Base-by-base conservation (phyloP, 2,329 filamentous ascomycete genomes). In the Sporothrix brasiliensis region DNA sequence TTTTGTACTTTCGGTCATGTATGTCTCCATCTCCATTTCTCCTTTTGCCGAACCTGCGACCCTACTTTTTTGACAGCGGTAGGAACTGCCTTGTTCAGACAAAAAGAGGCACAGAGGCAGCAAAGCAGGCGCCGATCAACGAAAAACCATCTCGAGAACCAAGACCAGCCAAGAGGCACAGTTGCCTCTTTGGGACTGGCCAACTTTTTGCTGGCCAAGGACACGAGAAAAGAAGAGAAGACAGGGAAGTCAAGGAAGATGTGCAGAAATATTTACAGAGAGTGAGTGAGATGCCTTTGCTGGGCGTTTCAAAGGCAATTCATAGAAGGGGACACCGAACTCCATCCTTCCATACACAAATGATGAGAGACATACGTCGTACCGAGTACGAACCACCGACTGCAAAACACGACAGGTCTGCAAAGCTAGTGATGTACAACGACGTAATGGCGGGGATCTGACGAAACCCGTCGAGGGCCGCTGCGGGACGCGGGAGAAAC, bases 391-490 rank as follows among this genome's bases (percentile, higher is more conserved):
- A 44, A 13, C 41, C 41, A 52, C 7, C 6, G 34, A 9, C 34
- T 34, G 34, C 34, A 34, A 52, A n/a, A 19, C 41, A 49, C n/a
- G 49, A 65, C 10, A 63, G n/a, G 13, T 19, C 14, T 24, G 14
- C 4, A 27, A 30, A n/a, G 30, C 16, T 27, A 65, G 21, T 69
- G 19, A 50, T 69, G 54, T 53, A 69, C 47, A 61, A 69, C 67
- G 67, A 69, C 67, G 67, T 69, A 69, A 69, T 69, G 54, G 67
- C 56, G 67, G 67, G 56, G 54, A 52, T 30, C 53, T 24, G 44
- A 30, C 27, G 27, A 30, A 30, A 30, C 27, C 27, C 27, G 27
- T 30, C 3, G 27, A 44, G 41, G 14, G 41, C 41, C 11, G 41
- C 52, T 54, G 52, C 52, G 21, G 52, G 34, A 60, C 21, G 30